Conservation (phyloP, 169 alveolate species). For the Cryptosporidium parvum region DNA sequence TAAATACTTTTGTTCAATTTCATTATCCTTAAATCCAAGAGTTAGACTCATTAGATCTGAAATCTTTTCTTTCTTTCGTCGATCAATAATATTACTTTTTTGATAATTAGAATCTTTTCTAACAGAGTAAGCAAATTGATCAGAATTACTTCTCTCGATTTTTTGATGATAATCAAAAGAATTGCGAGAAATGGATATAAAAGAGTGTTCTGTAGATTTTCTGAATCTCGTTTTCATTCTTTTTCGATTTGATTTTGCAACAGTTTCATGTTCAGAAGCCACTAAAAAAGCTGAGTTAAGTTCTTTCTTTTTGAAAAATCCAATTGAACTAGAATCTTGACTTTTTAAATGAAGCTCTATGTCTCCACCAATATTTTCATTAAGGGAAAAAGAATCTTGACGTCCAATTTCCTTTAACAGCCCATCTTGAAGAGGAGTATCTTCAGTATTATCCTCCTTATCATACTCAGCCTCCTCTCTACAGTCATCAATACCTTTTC, state of each 20-base stretch:
- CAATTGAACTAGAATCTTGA: background rate
- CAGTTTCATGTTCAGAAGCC: background rate
- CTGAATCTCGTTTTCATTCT: background rate
- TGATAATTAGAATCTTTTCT: background rate
- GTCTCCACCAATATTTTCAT: background rate
- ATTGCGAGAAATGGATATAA: background rate
- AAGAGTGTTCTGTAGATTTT: background rate
- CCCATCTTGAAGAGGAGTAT: background rate
- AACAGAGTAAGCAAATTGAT: no score
- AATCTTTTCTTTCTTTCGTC: conserved; percentile 21
- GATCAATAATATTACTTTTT: background rate
- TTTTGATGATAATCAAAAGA: background rate
- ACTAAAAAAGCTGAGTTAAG: background rate
- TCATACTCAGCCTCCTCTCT: background rate
- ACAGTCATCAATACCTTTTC: background rate
- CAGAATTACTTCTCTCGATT: background rate
- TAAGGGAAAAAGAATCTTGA: background rate
- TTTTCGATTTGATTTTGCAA: background rate
- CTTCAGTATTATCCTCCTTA: background rate
- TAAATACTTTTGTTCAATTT: conserved; percentile 88
- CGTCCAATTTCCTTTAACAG: background rate
- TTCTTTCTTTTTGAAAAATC: background rate
- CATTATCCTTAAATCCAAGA: conserved; percentile 86
- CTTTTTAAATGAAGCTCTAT: background rate
- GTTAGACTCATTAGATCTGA: conserved; percentile 81